These are phyloP conservation scores for Gentiana straminea DNA, from an alignment of 257 asterid species.

Conservation along the genomic window DNA sequence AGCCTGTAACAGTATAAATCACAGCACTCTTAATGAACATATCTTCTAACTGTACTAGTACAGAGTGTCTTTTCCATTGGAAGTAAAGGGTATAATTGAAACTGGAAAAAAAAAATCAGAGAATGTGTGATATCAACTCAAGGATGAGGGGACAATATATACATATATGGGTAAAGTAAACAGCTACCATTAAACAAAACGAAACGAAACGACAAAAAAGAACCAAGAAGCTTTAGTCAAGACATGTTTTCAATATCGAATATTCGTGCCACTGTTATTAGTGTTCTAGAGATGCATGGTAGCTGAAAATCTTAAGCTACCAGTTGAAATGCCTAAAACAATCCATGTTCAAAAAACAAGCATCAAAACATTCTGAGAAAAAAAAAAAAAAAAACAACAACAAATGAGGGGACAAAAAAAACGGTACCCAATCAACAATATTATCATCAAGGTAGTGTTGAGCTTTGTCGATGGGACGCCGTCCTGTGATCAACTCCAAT, in stretches of 20 bases:
- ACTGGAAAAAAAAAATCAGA: background rate
- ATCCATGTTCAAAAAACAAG: background rate
- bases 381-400: background rate
- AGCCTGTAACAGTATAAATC: constrained; percentile 33
- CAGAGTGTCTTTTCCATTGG: background rate
- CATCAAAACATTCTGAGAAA: background rate
- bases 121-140: background rate
- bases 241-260: no score
- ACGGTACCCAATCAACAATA: constrained; percentile 83
- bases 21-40: background rate
- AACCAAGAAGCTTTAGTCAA: background rate
- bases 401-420: background rate
- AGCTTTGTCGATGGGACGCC: constrained; percentile 72
- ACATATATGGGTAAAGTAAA: background rate
- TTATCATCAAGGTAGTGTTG: constrained; percentile 78
- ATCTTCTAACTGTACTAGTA: background rate
- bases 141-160: background rate
- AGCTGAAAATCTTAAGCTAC: no score
- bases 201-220: background rate
- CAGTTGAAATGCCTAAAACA: no score
- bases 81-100: background rate
- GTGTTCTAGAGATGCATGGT: no score
- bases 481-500: constrained; percentile 85
- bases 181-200: background rate
- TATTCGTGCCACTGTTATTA: no score